Base-by-base conservation (phyloP, 768 basidiomycete genomes). In the Suillus fuscotomentosus region DNA sequence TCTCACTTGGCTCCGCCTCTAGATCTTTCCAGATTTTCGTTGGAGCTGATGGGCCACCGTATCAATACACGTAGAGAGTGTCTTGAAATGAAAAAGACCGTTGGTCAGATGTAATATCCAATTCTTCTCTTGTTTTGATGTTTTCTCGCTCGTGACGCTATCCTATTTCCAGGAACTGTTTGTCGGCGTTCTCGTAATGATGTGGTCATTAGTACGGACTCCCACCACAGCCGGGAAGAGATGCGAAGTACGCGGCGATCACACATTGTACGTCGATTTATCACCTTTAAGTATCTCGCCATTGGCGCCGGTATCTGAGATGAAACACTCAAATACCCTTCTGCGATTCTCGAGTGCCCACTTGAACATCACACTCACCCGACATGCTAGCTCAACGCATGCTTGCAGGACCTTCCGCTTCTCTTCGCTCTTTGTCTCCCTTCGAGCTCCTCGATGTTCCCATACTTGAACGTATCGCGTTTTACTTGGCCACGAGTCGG, bases 391-490 rank as follows among this genome's bases (percentile, higher is more conserved):
- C n/a, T 41, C 64, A 65, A 60, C 8, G 48, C 45, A 10, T n/a
- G 22, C 47, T 47, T 55, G 53, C 20, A 36, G 27, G 24, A 64
- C 65, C 24, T 39, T 60, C 60, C 9, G 20, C 34, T 56, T 61
- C 56, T 66, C 27, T 48, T 36, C 42, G 36, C 43, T 60, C 70
- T 50, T 42, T 64, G 2, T 62, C 66, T 14, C 38, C 66, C 60
- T 60, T 75, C 55, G 70, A 76, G 38, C 38, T 17, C 11, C 69
- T 76, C 24, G 73, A 60, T 14, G 60, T 24, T 15, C 69, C 76
- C 45, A 38, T 71, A 36, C 65, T 81, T 53, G 79, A 83, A 69
- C 72, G 74, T 57, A 79, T 87, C 53, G 83, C 80, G 3, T 79
- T 78, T 64, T 74, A 80, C 69, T 66, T 78, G 34, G 73, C 76